Evolutionary conservation across 2,329 filamentous ascomycete genomes (phyloP), one percentile per base, ranked within the genome.

Genomic region (Botrytis cinerea): DNA sequence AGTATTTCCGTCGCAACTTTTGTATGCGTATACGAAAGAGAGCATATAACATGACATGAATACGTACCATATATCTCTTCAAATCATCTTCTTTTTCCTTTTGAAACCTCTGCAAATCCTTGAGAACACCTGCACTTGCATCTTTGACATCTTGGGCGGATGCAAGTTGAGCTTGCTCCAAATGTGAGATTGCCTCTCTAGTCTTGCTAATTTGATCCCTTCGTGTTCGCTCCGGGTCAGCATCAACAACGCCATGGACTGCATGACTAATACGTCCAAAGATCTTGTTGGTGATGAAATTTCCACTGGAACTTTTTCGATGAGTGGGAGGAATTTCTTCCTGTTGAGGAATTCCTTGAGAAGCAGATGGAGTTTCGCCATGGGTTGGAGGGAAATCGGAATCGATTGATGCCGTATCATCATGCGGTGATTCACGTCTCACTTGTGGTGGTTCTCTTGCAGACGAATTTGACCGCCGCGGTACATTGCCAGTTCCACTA

Each of bases 201-300:
- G 96, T 99, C 86, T 98, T 98, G 57, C 95, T 95, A 78, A 99
- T 98, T 76, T 94, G 92, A 81, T 99, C 96, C 71, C 96, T 89
- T 71, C 96, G 88, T 61, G 95, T 97, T 76, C 95, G 88, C 83
- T 99, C 96, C 0, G 96, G 96, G 80, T 99, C 96, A 60, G 97
- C 93, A 81, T 99, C 96, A 1, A 96, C 95, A 79, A 98, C 95
- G 6, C 96, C 96, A 80, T 98, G 94, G 48, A 98, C 94, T 0
- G 96, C 96, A 83, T 99, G 95, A 72, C 93, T 97, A 75, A 99
- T 92, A 18, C 95, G 93, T 0, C 95, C 96, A 82, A 99, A 98
- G 70, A 99, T 94, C 84, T 95, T 97, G 80, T 90, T 91, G 1
- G 95, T 95, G 75, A 98, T 95, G 76, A 96, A 97, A 78, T 92